These are phyloP conservation scores for Drechslerella coelobrocha DNA, from an alignment of 2,329 filamentous ascomycete species.

Conservation along the genomic window DNA sequence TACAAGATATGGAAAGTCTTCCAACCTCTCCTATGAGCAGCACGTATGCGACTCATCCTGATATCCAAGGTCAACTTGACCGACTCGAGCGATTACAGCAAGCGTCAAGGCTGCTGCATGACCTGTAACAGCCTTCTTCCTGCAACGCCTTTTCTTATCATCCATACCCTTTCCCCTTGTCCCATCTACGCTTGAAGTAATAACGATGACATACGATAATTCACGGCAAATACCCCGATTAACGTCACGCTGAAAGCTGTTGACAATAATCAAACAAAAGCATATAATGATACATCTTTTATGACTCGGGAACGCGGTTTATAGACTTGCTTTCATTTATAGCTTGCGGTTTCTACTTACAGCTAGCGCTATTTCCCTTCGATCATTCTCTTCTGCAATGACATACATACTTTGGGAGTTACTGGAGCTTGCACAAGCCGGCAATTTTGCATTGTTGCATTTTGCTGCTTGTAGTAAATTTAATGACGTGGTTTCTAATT, in stretches of 20 bases:
- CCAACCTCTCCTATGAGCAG: conserved; percentile 33
- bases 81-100: conserved; percentile 30
- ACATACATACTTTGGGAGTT: conserved; percentile 10
- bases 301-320: too few relatives aligned
- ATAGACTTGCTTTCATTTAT: too few relatives aligned
- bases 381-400: conserved; percentile 9
- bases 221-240: too few relatives aligned
- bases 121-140: conserved; percentile 7
- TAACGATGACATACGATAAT: too few relatives aligned
- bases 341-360: too few relatives aligned
- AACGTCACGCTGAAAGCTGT: too few relatives aligned
- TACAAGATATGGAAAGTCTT: conserved; percentile 39
- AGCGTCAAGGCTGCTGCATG: conserved; percentile 31
- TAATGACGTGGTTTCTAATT: conserved; percentile 2
- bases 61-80: conserved; percentile 35
- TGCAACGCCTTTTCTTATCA: not conserved
- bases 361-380: too few relatives aligned
- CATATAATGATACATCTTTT: too few relatives aligned
- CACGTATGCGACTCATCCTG: conserved; percentile 7
- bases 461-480: conserved; percentile 10
- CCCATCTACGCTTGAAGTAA: too few relatives aligned
- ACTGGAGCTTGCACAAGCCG: conserved; percentile 4
- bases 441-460: conserved; percentile 9
- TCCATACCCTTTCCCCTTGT: not conserved
- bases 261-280: too few relatives aligned